Evolutionary conservation across 2,329 filamentous ascomycete species (phyloP), one percentile per base, ranked within the genome.

Genomic region (Fusarium armeniacum): DNA sequence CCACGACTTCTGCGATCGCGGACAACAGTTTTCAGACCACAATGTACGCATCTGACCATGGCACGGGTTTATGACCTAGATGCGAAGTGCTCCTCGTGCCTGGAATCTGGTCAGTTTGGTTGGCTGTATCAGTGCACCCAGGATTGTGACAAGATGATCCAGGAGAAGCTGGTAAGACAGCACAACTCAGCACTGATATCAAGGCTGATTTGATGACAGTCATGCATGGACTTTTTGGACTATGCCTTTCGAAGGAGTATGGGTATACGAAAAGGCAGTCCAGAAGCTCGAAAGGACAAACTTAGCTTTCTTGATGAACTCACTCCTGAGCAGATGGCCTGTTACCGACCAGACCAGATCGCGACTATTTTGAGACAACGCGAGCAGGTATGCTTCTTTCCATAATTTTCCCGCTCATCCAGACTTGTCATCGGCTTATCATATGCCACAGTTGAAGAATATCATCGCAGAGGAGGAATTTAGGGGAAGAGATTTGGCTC

Each of bases 91-190:
- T 79, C 84, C 10, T 75, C 83, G 26, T 96, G 93, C 73, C 80
- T 81, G 40, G 79, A 80, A 41, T 77, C 78, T 2, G 86, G 90
- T 1, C 79, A 83, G 18, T 83, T 90, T 55, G 91, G 91, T 28
- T 96, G 91, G 87, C 80, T 96, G 24, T 96, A 93, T 77, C 83
- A 86, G 62, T 96, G 93, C 78, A 86, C 84, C 15, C 87, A 92
- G 76, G 91, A 94, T 72, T 81, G 81, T 13, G 83, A 87, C 32
- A 79, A 82, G 50, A 71, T 80, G 47, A 76, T 79, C 26, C 80
- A 80, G 55, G 70, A 76, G 41, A 69, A 73, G 9, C 64, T 73
- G 36, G 71, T 65, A 16, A 65, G 72, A 57, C 4, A 33, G 32
- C 6, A 26, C 35, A 16, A 18, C 16, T 9, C 16, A 12, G 36